A percentile compares a stretch with the other conserved stretches of the same genome.
Conservation (phyloP, 2,329 filamentous ascomycete genomes). For the Fusarium globosum region DNA sequence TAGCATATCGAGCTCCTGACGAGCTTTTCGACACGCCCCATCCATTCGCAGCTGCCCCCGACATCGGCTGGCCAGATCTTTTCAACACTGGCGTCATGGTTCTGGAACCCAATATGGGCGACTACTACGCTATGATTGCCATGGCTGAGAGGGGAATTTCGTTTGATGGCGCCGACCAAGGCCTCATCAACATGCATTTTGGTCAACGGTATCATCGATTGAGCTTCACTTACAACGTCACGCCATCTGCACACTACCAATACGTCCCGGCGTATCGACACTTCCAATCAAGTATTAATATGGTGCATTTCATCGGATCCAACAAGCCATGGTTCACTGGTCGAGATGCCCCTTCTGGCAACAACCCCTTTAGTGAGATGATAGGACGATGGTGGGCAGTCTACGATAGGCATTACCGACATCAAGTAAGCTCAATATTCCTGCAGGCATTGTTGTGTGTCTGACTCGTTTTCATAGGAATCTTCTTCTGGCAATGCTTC, state of each 20-base stretch:
- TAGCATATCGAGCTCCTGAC: constrained; percentile 90
- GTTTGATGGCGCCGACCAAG: constrained; percentile 97
- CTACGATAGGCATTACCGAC: constrained; percentile 85
- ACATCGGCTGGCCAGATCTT: constrained; percentile 97
- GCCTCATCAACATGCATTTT: constrained; percentile 95
- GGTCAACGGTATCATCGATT: constrained; percentile 84
- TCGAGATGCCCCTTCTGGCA: constrained; percentile 63
- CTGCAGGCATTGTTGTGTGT: neutral
- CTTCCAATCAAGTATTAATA: constrained; percentile 88
- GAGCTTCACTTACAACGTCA: constrained; percentile 97
- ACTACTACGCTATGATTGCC: constrained; percentile 85
- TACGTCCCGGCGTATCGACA: constrained; percentile 95
- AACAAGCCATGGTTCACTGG: constrained; percentile 88
- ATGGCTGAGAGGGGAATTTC: constrained; percentile 89
- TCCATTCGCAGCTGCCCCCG: constrained; percentile 79
- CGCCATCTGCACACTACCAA: constrained; percentile 95
- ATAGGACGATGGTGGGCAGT: constrained; percentile 92
- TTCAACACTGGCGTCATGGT: constrained; percentile 99
- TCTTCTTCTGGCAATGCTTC: constrained; percentile 13
- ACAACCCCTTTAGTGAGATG: constrained; percentile 82
- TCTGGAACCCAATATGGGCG: constrained; percentile 83
- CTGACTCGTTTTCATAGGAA: constrained; percentile 36
- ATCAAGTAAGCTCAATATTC: constrained; percentile 54
- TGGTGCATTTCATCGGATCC: constrained; percentile 94
- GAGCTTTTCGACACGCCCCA: constrained; percentile 81